These are phyloP conservation scores for Ceratobasidium sp. DNA, from an alignment of 1,284 basidiomycete genomes.

Conservation along the genomic window DNA sequence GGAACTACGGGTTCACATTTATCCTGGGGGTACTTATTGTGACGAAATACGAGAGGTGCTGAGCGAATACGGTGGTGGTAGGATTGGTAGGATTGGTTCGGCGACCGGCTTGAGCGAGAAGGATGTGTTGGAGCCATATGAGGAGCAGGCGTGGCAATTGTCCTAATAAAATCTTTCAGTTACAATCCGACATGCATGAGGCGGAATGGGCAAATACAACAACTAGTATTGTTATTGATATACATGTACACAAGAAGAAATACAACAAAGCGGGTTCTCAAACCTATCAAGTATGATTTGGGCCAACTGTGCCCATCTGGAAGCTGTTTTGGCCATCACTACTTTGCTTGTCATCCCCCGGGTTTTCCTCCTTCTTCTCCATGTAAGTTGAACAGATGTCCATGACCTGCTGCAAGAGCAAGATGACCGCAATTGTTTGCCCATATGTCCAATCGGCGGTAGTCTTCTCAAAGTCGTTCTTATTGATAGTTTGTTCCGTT, in stretches of 20 bases:
- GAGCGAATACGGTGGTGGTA: no score
- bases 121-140: conserved; percentile 5
- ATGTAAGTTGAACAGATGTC: conserved; percentile 39
- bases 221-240: no score
- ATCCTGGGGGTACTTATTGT: no score
- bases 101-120: not conserved
- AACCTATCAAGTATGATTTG: no score
- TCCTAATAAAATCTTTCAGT: not conserved
- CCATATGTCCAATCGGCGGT: conserved; percentile 27
- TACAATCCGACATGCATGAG: no score
- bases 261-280: not conserved
- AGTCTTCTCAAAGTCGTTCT: not conserved
- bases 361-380: conserved; percentile 3
- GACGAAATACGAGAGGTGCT: no score
- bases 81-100: no score
- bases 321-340: no score
- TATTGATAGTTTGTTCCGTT: conserved; percentile 20
- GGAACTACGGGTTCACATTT: not conserved
- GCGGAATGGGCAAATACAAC: not conserved
- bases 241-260: not conserved
- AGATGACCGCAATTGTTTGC: conserved; percentile 34
- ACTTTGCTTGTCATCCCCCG: not conserved
- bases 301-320: no score
- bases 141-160: conserved; percentile 32
- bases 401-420: conserved; percentile 30